Percentiles rank a stretch among this genome's conserved stretches.
These are phyloP conservation scores for Apophysomyces elegans DNA, from an alignment of 371 early-diverging fungal species.

Conservation along the genomic window DNA sequence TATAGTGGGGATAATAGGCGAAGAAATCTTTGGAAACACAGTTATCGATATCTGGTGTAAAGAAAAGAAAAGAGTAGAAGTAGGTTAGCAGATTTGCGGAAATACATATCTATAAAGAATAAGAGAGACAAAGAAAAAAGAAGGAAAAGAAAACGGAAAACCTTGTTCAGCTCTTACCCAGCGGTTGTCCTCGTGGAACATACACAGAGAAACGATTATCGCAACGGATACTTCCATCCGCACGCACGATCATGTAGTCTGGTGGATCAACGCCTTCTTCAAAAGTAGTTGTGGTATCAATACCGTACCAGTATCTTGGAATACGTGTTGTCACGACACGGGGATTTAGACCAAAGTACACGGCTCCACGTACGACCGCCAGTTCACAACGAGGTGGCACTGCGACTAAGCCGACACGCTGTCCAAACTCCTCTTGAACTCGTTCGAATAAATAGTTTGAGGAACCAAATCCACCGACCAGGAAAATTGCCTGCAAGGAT, in stretches of 20 bases:
- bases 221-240: conserved; percentile 52
- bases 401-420: conserved; percentile 46
- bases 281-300: conserved; percentile 56
- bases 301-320: conserved; percentile 62
- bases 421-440: conserved; percentile 39
- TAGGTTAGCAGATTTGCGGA: too few species aligned
- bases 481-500: conserved; percentile 51
- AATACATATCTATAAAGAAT: too few species aligned
- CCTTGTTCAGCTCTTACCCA: conserved; percentile 18
- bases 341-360: conserved; percentile 56
- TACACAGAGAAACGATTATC: conserved; percentile 53
- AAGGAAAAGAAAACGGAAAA: too few species aligned
- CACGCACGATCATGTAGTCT: conserved; percentile 46
- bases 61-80: too few species aligned
- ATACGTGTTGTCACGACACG: conserved; percentile 57
- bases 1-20: conserved; percentile 57
- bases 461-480: conserved; percentile 68
- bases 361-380: conserved; percentile 54
- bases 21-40: conserved; percentile 53
- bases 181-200: conserved; percentile 45
- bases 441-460: conserved; percentile 59
- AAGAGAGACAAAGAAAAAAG: too few species aligned
- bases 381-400: conserved; percentile 56
- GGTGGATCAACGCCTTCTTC: conserved; percentile 56
- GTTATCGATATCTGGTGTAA: conserved; percentile 35